Percentiles rank a stretch among this genome's conserved stretches.
Conservation (phyloP, 73 alveolate species). For the Stentor roeselii region DNA sequence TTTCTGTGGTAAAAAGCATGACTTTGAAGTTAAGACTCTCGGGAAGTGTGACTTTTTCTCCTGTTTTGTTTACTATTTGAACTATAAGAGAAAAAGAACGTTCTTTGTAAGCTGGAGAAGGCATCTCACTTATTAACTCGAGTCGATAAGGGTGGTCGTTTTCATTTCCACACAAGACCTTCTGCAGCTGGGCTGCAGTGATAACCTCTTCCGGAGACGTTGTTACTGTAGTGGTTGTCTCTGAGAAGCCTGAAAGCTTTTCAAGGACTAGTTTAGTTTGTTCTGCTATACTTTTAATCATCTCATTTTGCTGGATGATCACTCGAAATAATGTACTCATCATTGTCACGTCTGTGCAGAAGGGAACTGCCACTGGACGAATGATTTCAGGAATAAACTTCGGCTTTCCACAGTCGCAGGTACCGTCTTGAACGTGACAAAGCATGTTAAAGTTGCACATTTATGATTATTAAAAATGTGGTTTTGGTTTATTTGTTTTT, state of each 20-base stretch:
- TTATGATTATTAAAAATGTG: not conserved
- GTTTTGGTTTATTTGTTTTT: too few species aligned
- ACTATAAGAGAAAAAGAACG: not conserved
- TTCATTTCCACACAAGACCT: not conserved
- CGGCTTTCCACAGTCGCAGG: not conserved
- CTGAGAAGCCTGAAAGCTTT: not conserved
- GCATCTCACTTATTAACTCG: slow-evolving; percentile 1
- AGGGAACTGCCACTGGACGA: not conserved
- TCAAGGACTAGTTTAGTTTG: not conserved
- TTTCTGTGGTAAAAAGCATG: not conserved
- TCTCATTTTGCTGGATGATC: slow-evolving; percentile 9
- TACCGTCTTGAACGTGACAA: not conserved
- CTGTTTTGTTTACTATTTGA: not conserved
- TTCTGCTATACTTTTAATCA: not conserved
- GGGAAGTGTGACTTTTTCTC: not conserved
- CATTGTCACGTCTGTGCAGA: not conserved
- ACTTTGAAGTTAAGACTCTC: slow-evolving; percentile 2
- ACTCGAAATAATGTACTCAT: not conserved
- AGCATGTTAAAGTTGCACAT: not conserved
- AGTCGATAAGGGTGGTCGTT: not conserved
- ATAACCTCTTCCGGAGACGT: not conserved
- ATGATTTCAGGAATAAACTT: not conserved
- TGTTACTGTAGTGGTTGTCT: not conserved
- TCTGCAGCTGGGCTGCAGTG: not conserved
- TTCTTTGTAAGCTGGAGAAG: slow-evolving; percentile 13